A percentile compares a stretch with the other conserved stretches of the same genome.
phyloP scores from a whole-genome alignment of 2,329 filamentous ascomycete species.

The Waltergamsia citrina region DNA sequence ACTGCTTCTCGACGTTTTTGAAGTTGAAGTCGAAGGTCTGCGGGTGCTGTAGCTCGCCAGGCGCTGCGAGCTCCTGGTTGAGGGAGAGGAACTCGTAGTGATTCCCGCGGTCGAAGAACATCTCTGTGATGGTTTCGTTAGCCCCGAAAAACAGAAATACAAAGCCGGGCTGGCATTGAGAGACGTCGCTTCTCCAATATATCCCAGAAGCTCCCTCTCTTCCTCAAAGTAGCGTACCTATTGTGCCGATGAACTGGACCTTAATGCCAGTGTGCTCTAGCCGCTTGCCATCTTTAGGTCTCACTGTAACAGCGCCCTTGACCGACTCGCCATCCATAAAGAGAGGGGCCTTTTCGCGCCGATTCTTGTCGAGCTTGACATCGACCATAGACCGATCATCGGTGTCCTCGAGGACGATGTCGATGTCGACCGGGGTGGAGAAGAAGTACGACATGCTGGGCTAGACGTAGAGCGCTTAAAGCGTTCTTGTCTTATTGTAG shows the following conservation, averaged over 20 bases:
- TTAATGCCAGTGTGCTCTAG: slow-evolving; percentile 98
- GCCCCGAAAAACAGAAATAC: too few species aligned
- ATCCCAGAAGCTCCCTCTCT: too few species aligned
- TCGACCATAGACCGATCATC: slow-evolving; percentile 94
- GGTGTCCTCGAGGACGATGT: slow-evolving; percentile 91
- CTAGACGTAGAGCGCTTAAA: background rate
- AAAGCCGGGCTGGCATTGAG: too few species aligned
- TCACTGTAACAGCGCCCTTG: slow-evolving; percentile 87
- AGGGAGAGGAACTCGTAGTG: slow-evolving; percentile 98
- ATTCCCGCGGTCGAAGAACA: slow-evolving; percentile 99
- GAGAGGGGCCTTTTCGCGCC: slow-evolving; percentile 89
- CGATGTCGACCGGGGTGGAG: slow-evolving; percentile 96
- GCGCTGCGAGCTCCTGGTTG: slow-evolving; percentile 91
- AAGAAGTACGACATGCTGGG: slow-evolving; percentile 88
- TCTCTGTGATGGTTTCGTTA: too few species aligned
- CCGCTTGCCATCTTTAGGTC: slow-evolving; percentile 96
- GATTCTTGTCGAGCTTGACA: slow-evolving; percentile 96
- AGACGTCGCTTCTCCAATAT: too few species aligned
- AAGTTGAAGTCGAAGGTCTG: slow-evolving; percentile 99
- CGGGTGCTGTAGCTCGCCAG: slow-evolving; percentile 94
- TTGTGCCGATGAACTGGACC: slow-evolving; percentile 98
- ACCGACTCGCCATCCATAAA: slow-evolving; percentile 99
- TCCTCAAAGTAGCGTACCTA: slow-evolving; percentile 71
- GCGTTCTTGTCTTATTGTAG: background rate
- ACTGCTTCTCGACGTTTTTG: slow-evolving; percentile 99